These are phyloP conservation scores for Hanseniaspora occidentalis DNA, from an alignment of 805 yeast species.

Conservation along the genomic window DNA sequence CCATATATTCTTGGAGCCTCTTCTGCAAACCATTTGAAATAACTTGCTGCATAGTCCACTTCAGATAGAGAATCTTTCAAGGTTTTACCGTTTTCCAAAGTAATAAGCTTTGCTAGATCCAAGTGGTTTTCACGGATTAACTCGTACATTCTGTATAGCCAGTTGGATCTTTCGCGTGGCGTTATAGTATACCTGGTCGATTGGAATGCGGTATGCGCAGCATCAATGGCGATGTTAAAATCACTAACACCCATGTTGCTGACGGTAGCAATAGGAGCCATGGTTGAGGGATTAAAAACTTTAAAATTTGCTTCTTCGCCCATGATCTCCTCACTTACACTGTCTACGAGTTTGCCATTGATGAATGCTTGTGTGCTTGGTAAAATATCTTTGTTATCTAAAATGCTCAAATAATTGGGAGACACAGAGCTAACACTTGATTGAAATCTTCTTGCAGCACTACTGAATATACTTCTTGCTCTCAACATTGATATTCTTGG, in stretches of 20 bases:
- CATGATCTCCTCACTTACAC: constrained; percentile 9
- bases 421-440: not conserved
- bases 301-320: constrained; percentile 29
- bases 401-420: not conserved
- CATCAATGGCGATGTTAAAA: constrained; percentile 38
- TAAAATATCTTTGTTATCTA: not conserved
- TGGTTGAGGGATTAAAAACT: constrained; percentile 57
- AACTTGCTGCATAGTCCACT: constrained; percentile 50
- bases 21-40: constrained; percentile 72
- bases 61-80: constrained; percentile 63
- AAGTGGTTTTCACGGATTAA: constrained; percentile 44
- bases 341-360: constrained; percentile 52
- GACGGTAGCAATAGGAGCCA: constrained; percentile 35
- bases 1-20: constrained; percentile 65
- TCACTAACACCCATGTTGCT: constrained; percentile 38
- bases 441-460: too few species aligned
- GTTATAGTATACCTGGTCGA: constrained; percentile 36
- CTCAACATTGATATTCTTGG: too few species aligned
- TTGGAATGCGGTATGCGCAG: constrained; percentile 42
- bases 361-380: constrained; percentile 35
- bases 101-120: constrained; percentile 52
- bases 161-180: constrained; percentile 41
- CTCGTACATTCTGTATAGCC: constrained; percentile 39
- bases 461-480: not conserved
- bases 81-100: constrained; percentile 69